phyloP scores from a whole-genome alignment of 768 basidiomycete species.

The Rhizopogon vesiculosus region DNA sequence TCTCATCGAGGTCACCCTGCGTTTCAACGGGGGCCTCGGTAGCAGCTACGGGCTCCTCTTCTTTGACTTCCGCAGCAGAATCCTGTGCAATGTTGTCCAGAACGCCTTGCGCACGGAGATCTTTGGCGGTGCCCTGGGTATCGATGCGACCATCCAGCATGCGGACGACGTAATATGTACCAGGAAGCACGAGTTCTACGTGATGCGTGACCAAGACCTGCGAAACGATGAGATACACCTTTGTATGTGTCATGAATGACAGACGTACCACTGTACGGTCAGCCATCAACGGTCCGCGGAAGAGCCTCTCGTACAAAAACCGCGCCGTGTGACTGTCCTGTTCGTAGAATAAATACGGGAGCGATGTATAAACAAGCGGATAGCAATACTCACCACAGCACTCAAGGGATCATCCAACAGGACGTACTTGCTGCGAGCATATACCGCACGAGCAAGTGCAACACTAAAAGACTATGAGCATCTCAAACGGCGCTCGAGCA shows the following conservation, averaged over 20 bases:
- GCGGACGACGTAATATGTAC: constrained; percentile 66
- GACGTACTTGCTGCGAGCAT: constrained; percentile 63
- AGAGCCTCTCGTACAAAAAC: constrained; percentile 55
- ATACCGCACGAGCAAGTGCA: constrained; percentile 79
- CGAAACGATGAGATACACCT: not conserved
- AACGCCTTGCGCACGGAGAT: constrained; percentile 55
- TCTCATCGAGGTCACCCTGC: not conserved
- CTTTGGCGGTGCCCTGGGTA: constrained; percentile 62
- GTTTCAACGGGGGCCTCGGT: constrained; percentile 10
- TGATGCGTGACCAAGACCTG: constrained; percentile 79
- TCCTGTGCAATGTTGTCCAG: constrained; percentile 58
- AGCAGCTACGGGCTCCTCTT: constrained; percentile 33
- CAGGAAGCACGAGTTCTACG: constrained; percentile 76
- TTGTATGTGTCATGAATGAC: not conserved
- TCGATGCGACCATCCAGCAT: constrained; percentile 83
- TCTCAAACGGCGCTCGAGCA: not conserved
- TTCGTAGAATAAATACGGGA: constrained; percentile 1
- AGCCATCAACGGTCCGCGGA: constrained; percentile 61
- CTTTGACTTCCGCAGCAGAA: constrained; percentile 41
- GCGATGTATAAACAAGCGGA: not conserved
- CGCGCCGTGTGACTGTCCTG: constrained; percentile 69
- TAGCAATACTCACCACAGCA: constrained; percentile 56
- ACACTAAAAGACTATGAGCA: constrained; percentile 40
- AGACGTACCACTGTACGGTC: constrained; percentile 63
- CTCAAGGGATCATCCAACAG: constrained; percentile 81